Conservation (phyloP, 1,139 yeast species). For the Hemisphaericaspora xylofermentans region DNA sequence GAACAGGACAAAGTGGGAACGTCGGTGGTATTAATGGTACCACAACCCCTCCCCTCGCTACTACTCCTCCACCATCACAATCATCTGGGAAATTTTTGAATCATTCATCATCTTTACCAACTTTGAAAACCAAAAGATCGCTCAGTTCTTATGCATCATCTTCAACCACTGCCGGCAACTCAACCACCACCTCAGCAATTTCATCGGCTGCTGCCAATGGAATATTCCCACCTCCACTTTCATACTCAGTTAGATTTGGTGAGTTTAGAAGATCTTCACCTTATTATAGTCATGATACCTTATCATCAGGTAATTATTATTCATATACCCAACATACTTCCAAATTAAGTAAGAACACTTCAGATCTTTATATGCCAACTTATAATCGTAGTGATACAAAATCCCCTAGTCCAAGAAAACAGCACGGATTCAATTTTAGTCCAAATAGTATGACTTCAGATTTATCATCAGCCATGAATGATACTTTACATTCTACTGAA, state of each 20-base stretch:
- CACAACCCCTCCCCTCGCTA: conserved; percentile 10
- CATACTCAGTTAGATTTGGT: conserved; percentile 1
- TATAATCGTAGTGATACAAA: background rate
- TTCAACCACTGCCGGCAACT: conserved; percentile 1
- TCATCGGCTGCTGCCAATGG: background rate
- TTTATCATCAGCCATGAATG: conserved; percentile 20
- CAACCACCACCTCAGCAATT: background rate
- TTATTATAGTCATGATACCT: conserved; percentile 1
- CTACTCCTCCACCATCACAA: conserved; percentile 1
- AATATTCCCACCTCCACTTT: conserved; percentile 1
- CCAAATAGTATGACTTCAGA: conserved; percentile 26
- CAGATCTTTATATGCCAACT: background rate
- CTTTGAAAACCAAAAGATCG: conserved; percentile 21
- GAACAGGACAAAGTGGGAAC: conserved; percentile 3
- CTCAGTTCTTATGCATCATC: conserved; percentile 4
- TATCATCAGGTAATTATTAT: background rate
- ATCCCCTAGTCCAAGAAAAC: conserved; percentile 1
- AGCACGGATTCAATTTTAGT: conserved; percentile 12
- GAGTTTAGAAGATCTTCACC: conserved; percentile 5
- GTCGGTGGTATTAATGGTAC: background rate
- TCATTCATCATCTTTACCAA: conserved; percentile 44
- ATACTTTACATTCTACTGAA: conserved; percentile 3
- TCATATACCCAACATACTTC: conserved; percentile 1
- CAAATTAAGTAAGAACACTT: background rate
- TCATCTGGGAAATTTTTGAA: conserved; percentile 21